Base-by-base conservation (phyloP, 192 early-diverging fungal species). In the Coemansia aciculifera region DNA sequence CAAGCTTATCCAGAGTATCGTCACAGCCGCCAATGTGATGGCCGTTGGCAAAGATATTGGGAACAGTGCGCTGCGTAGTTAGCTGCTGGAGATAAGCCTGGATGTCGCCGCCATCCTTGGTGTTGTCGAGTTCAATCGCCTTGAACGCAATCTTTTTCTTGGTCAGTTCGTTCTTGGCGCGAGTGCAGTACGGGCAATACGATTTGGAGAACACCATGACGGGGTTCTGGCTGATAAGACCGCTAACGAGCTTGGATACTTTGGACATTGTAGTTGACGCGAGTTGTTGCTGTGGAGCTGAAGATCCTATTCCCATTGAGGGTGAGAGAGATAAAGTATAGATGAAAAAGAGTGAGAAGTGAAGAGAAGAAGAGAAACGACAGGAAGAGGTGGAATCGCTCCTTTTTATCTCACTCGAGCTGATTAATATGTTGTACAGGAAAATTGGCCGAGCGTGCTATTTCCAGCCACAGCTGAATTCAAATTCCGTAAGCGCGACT, bases 151-250 rank as follows among this genome's bases (percentile, higher is more conserved):
- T 74, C 3, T 74, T 69, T 8, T 72, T 66, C 12, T 71, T 21
- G 1, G 62, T 71, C 27, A 92, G 70, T 8, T 81, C 64, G 1
- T 44, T 34, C 81, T 90, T 87, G 51, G 89, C 85, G 32, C 66
- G 79, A 32, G 59, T 56, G 75, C 89, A 90, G 74, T 88, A 93
- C 52, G 89, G 89, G 79, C 90, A 93, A 59, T 84, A 85, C 6
- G 85, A 79, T 78, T 90, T 97, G 74, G 90, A 90, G 82, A 94
- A 94, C 46, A 95, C 87, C 71, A 79, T 76, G 19, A 84, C 77
- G 19, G 49, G 46, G 71, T 79, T 79, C 39, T 66, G 64, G 44
- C 40, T 65, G 61, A 84, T 72, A 56, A 79, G 73, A n/a, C 40
- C 23, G 23, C 59, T 72, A 44, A 72, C 81, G 32, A 73, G 66